Evolutionary conservation across 768 basidiomycete genomes (phyloP), one percentile per base, ranked within the genome.

Genomic region (Mycena metata): DNA sequence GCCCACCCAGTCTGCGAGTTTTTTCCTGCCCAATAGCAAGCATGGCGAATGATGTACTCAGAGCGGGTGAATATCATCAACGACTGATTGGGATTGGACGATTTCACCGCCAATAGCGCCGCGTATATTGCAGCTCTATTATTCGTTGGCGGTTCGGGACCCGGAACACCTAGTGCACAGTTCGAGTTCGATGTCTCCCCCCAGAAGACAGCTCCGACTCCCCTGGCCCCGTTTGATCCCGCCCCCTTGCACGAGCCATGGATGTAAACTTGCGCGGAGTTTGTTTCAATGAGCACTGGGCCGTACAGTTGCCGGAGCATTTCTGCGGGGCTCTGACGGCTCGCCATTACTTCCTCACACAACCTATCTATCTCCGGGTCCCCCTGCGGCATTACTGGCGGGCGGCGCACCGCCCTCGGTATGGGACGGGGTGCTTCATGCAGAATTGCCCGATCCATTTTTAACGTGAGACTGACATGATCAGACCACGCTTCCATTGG

Each of bases 51-150:
- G 8, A 17, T 21, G 26, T 62, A 43, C n/a, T 52, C 50, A 2
- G 60, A 62, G 41, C 52, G 23, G 3, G 49, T 62, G 30, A 42
- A 52, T 1, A 52, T 43, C 60, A 62, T 62, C 19, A 62, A n/a
- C 0, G 60, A 62, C 7, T 23, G 5, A 3, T 43, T 17, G 10
- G 50, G 60, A n/a, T 62, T 43, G 19, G 60, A 13, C 5, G 26
- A 23, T n/a, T 60, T 46, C 11, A 60, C 45, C 15, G 58, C 58
- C 8, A 60, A 24, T 19, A 60, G 46, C 1, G 23, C 58, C 0
- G 58, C 58, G 47, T 36, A 60, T 33, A 60, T 60, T 60, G 58
- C 58, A 4, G 58, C 58, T 7, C 49, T 24, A 5, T 61, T 61
- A 61, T 60, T 47, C 24, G 58, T 46, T 9, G 33, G 43, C 35